Conservation (phyloP, 768 basidiomycete species). For the Calocybe indica region DNA sequence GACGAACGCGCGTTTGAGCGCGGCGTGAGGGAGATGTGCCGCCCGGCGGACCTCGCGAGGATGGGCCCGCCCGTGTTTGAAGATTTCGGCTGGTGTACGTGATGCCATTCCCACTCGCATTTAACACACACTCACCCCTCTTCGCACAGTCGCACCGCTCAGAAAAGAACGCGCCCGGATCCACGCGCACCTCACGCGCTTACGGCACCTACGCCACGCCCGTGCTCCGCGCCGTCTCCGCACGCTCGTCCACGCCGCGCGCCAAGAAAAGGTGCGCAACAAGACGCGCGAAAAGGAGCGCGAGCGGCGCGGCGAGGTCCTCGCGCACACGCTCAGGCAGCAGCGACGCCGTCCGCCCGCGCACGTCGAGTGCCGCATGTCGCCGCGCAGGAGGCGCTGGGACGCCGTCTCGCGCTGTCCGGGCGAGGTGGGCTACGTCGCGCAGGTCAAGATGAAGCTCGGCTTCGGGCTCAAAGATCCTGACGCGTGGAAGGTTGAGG, state of each 20-base stretch:
- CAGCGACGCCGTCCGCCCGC: slow-evolving; percentile 57
- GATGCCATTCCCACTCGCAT: too few species aligned
- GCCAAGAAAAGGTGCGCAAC: slow-evolving; percentile 54
- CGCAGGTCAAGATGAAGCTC: slow-evolving; percentile 49
- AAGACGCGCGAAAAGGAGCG: slow-evolving; percentile 57
- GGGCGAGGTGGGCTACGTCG: slow-evolving; percentile 69
- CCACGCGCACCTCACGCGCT: neutral
- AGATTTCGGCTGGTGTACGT: too few species aligned
- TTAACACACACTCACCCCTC: too few species aligned
- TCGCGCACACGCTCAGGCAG: slow-evolving; percentile 39
- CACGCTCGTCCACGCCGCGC: slow-evolving; percentile 45
- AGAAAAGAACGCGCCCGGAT: neutral
- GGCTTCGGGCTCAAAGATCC: slow-evolving; percentile 44
- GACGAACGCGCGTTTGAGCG: slow-evolving; percentile 5
- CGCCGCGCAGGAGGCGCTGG: slow-evolving; percentile 34
- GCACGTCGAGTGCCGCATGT: slow-evolving; percentile 49
- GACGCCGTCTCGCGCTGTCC: slow-evolving; percentile 48
- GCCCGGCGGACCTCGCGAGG: neutral
- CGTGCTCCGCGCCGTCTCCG: slow-evolving; percentile 46
- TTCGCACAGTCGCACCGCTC: too few species aligned
- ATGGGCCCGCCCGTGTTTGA: neutral
- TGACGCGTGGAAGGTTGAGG: slow-evolving; percentile 29
- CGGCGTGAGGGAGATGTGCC: slow-evolving; percentile 5
- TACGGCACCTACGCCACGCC: slow-evolving; percentile 32
- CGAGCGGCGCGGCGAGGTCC: slow-evolving; percentile 60